Conservation (phyloP, 225 moss, liverwort and hornwort genomes). For the Physcomitrellopsis africana region DNA sequence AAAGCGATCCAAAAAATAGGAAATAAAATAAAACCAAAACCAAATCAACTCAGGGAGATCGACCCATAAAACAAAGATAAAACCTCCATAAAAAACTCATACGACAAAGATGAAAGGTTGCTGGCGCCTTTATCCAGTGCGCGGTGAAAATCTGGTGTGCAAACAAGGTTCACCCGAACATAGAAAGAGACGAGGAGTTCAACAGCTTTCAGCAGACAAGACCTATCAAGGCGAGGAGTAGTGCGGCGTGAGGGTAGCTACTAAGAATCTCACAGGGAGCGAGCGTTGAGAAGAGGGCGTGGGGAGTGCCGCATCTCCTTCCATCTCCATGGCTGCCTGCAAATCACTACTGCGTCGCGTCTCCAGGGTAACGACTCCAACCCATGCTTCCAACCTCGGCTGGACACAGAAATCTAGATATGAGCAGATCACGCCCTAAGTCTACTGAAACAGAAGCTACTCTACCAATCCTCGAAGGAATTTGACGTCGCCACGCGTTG, state of each 20-base stretch:
- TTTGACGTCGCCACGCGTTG: no score
- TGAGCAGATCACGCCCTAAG: no score
- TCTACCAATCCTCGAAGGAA: no score
- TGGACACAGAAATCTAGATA: no score
- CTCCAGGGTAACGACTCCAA: no score
- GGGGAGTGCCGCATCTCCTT: slow-evolving; percentile 24
- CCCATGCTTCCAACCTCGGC: no score
- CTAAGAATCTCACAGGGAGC: slow-evolving; percentile 26
- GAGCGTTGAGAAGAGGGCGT: neutral
- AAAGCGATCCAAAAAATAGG: neutral
- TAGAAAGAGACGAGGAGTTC: slow-evolving; percentile 13
- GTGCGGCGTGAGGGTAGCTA: neutral
- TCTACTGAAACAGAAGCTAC: no score
- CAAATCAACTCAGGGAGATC: neutral
- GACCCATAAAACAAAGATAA: neutral
- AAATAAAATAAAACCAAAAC: neutral
- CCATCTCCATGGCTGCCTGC: slow-evolving; percentile 41
- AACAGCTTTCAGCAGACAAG: neutral
- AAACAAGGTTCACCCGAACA: no score
- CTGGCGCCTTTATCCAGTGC: neutral
- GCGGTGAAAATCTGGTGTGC: neutral
- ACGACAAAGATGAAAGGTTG: neutral
- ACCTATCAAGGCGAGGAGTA: neutral
- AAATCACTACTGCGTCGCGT: neutral
- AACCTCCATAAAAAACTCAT: neutral